Base-by-base conservation (phyloP, 2,329 filamentous ascomycete genomes). In the Epichloe sylvatica region DNA sequence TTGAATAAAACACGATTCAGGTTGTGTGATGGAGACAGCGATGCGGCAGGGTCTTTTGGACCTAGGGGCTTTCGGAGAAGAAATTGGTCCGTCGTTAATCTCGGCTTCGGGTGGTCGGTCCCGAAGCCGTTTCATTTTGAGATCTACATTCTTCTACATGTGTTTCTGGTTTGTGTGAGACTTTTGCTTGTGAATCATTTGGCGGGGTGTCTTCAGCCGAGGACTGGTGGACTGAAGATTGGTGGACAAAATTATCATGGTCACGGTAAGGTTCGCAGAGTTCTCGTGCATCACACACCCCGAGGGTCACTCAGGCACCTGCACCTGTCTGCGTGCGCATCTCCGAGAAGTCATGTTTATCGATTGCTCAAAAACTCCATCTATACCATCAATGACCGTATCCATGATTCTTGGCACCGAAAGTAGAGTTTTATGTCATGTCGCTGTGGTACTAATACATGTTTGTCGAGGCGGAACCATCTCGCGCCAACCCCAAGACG, bases 41-140 rank as follows among this genome's bases (percentile, higher is more conserved):
- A 47, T 53, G 49, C 53, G 63, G 60, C 63, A 63, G 57, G 57
- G 62, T 62, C 62, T 60, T 67, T 67, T 60, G 61, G 61, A 59
- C 58, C 47, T 50, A 58, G 58, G 65, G 61, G 62, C 61, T 58
- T 61, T 70, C 66, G 66, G 59, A 75, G 72, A 75, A 65, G 58
- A 72, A 72, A 69, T 9, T 54, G 71, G 73, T 75, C 73, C 70
- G 67, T 75, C 72, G 72, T 76, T 76, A 76, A 76, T 76, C 73
- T 71, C 73, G 70, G 65, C 70, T 67, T 58, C 68, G 68, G 68
- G 66, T 66, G 62, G 51, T 55, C 49, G 59, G 67, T 76, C 72
- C 70, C 69, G 64, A 65, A 69, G 67, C 65, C 69, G 73, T 76
- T 76, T 76, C 73, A 76, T 74, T 73, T 68, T 68, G 72, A 73